phyloP scores from a whole-genome alignment of 2,329 filamentous ascomycete species.

The Davidsoniella virescens region DNA sequence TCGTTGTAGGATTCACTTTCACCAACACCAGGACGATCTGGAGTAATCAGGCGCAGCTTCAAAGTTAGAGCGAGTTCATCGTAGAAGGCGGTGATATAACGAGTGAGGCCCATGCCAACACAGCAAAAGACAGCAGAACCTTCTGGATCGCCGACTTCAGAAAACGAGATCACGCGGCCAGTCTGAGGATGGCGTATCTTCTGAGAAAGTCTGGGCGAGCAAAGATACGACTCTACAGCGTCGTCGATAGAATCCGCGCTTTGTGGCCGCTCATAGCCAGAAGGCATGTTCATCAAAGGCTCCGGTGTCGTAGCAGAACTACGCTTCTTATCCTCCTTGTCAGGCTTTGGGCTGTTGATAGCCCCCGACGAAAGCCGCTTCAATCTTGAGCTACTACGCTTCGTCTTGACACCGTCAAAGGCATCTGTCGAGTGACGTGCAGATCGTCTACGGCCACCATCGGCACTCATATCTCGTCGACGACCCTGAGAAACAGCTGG shows the following conservation, averaged over 20 bases:
- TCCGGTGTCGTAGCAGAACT: slow-evolving; percentile 17
- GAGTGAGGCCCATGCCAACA: slow-evolving; percentile 91
- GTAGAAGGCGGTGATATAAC: slow-evolving; percentile 93
- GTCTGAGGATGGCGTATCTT: slow-evolving; percentile 76
- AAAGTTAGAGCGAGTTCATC: slow-evolving; percentile 84
- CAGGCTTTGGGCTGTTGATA: not conserved
- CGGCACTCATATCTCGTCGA: slow-evolving; percentile 32
- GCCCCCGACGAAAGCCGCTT: slow-evolving; percentile 36
- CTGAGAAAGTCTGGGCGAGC: slow-evolving; percentile 69
- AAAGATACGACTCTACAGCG: slow-evolving; percentile 71
- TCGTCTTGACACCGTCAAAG: slow-evolving; percentile 27
- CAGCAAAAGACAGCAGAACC: slow-evolving; percentile 92
- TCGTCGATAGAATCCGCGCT: slow-evolving; percentile 80
- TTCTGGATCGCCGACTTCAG: slow-evolving; percentile 83
- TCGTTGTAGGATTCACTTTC: slow-evolving; percentile 77
- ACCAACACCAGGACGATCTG: slow-evolving; percentile 84
- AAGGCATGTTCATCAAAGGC: slow-evolving; percentile 19
- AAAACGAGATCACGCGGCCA: slow-evolving; percentile 81
- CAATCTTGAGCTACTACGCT: slow-evolving; percentile 40
- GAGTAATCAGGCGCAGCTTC: slow-evolving; percentile 78
- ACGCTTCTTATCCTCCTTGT: slow-evolving; percentile 21
- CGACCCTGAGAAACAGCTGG: slow-evolving; percentile 49
- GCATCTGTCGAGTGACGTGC: slow-evolving; percentile 33
- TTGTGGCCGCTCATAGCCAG: slow-evolving; percentile 53
- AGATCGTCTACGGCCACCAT: slow-evolving; percentile 28